Conservation (phyloP, 2,329 filamentous ascomycete species). For the Verticillium alfalfae region DNA sequence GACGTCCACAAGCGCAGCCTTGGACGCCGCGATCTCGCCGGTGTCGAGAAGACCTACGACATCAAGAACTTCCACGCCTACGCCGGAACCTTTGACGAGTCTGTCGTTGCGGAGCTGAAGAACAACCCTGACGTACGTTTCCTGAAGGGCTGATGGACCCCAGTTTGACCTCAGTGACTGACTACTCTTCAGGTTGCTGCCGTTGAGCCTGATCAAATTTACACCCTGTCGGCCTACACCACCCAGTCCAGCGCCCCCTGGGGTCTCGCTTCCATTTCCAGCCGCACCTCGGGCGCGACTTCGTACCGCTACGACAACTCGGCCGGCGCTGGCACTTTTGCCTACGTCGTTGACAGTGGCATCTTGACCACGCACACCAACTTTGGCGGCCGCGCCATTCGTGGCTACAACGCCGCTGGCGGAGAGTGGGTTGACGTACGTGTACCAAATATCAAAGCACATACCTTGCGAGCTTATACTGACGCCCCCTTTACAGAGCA, state of each 20-base stretch:
- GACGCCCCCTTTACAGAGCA: constrained; percentile 14
- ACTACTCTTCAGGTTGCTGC: not conserved
- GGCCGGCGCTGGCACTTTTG: constrained; percentile 27
- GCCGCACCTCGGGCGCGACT: constrained; percentile 11
- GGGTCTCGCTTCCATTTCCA: constrained; percentile 40
- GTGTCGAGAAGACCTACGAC: constrained; percentile 12
- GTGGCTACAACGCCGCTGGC: constrained; percentile 15
- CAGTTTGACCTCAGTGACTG: not conserved
- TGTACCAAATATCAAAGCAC: not conserved
- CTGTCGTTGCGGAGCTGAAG: constrained; percentile 31
- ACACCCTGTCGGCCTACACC: constrained; percentile 6
- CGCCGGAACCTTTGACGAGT: constrained; percentile 32
- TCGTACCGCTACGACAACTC: constrained; percentile 25
- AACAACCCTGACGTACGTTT: constrained; percentile 31
- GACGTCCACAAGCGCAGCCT: constrained; percentile 25
- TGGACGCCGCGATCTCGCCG: constrained; percentile 26
- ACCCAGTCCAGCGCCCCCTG: constrained; percentile 30
- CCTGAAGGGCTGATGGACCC: too few relatives aligned
- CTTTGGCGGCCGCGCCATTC: constrained; percentile 23
- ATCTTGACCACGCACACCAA: constrained; percentile 21
- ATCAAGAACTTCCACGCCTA: constrained; percentile 31
- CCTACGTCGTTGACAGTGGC: constrained; percentile 37
- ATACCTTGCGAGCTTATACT: too few relatives aligned
- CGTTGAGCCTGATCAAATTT: constrained; percentile 5
- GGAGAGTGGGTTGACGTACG: constrained; percentile 19